Conservation (phyloP, 768 basidiomycete genomes). For the Suillus fuscotomentosus region DNA sequence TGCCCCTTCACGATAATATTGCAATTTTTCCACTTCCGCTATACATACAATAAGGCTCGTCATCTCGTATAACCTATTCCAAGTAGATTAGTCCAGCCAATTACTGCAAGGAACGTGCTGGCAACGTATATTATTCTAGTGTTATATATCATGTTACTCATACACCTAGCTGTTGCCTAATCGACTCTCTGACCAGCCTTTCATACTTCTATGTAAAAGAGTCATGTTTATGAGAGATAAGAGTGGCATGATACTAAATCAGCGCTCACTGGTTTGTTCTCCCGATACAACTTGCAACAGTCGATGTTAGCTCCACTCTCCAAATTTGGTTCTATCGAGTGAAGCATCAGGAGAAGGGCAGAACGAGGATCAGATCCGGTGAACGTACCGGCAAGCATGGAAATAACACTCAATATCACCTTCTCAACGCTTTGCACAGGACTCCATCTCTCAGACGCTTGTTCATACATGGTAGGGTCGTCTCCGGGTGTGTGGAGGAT, state of each 20-base stretch:
- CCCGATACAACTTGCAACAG: constrained; percentile 95
- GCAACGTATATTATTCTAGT: constrained; percentile 6
- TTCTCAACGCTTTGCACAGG: constrained; percentile 99
- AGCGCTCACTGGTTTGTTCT: constrained; percentile 59
- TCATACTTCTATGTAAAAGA: constrained; percentile 70
- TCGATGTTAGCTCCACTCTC: constrained; percentile 98
- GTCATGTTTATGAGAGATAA: neutral
- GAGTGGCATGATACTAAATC: neutral
- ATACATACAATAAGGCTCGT: constrained; percentile 3
- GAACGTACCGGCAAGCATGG: constrained; percentile 87
- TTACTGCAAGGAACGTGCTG: constrained; percentile 6
- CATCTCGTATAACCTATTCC: constrained; percentile 11
- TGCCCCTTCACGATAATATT: constrained; percentile 9
- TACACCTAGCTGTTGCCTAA: constrained; percentile 83
- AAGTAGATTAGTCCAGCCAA: constrained; percentile 7
- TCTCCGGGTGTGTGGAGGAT: constrained; percentile 95
- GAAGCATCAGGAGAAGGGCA: neutral
- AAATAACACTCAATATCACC: constrained; percentile 92
- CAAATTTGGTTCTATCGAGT: constrained; percentile 80
- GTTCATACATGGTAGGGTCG: constrained; percentile 91
- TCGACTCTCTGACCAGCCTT: constrained; percentile 75
- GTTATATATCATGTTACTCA: constrained; percentile 28
- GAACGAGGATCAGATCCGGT: constrained; percentile 3
- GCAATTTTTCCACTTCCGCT: neutral
- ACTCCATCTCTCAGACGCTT: constrained; percentile 95